Conservation (phyloP, 768 basidiomycete genomes). For the Xerocomus potaroensis region DNA sequence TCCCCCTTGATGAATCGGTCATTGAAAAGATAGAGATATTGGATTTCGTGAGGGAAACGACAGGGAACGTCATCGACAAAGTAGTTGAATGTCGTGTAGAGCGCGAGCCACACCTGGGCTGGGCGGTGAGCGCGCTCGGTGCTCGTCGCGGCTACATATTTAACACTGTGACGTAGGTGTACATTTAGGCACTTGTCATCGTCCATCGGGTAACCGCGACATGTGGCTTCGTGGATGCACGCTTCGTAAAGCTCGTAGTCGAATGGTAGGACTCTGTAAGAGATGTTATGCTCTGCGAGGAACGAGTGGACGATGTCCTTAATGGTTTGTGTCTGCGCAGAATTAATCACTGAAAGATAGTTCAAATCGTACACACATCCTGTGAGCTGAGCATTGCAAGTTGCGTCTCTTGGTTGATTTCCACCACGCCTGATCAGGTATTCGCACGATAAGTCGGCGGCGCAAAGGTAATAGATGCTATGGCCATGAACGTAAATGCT, state of each 20-base stretch:
- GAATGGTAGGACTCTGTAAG: background rate
- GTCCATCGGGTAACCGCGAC: constrained; percentile 1
- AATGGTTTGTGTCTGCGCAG: background rate
- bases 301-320: background rate
- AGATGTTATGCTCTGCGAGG: background rate
- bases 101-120: background rate
- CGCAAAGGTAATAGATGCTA: too few relatives aligned
- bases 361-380: background rate
- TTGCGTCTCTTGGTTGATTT: too few relatives aligned
- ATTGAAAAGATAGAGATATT: background rate
- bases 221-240: constrained; percentile 15
- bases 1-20: background rate
- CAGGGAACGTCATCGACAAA: background rate
- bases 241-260: constrained; percentile 5
- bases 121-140: background rate
- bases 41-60: background rate
- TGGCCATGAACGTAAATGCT: too few relatives aligned
- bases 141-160: background rate
- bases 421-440: too few relatives aligned
- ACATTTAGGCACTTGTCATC: background rate
- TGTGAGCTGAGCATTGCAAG: background rate
- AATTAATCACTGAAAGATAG: background rate
- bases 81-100: background rate
- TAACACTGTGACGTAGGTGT: background rate
- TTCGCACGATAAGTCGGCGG: too few relatives aligned